These are phyloP conservation scores for Ceratocystis colombiana DNA, from an alignment of 2,329 filamentous ascomycete species.

Conservation along the genomic window DNA sequence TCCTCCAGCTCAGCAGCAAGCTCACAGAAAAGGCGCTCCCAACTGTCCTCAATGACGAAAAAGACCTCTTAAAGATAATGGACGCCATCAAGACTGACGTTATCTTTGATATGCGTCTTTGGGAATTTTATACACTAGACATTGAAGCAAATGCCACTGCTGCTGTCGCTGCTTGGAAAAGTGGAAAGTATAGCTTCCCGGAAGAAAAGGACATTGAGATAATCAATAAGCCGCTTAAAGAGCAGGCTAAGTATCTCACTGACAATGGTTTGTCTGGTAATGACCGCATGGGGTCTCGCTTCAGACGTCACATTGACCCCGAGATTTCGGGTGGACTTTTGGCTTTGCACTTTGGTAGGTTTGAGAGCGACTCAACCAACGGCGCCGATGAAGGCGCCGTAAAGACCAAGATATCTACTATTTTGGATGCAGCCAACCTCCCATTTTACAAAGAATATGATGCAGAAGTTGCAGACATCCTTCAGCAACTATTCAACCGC, in stretches of 20 bases:
- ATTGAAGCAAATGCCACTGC: constrained; percentile 61
- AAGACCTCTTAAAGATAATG: constrained; percentile 74
- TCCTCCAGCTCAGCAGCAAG: constrained; percentile 66
- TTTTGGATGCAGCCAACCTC: constrained; percentile 78
- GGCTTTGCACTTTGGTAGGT: constrained; percentile 35
- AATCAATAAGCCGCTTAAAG: constrained; percentile 26
- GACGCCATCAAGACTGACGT: constrained; percentile 72
- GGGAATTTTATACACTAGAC: constrained; percentile 87
- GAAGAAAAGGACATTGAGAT: constrained; percentile 33
- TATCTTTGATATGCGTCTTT: constrained; percentile 66
- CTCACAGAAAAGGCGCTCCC: constrained; percentile 65
- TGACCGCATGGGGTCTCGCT: constrained; percentile 70
- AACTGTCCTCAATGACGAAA: constrained; percentile 56
- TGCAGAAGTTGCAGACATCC: constrained; percentile 65
- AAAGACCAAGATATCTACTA: constrained; percentile 46
- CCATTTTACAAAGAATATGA: constrained; percentile 90
- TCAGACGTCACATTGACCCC: constrained; percentile 61
- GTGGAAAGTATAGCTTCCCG: constrained; percentile 47
- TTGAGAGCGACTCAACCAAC: constrained; percentile 37
- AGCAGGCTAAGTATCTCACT: constrained; percentile 53
- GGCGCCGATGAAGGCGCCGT: constrained; percentile 38
- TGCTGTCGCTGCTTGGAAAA: constrained; percentile 61
- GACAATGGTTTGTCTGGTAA: constrained; percentile 59
- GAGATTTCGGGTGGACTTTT: constrained; percentile 48
- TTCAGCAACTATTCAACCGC: constrained; percentile 86